Percentiles rank a stretch among this genome's conserved stretches.
These are phyloP conservation scores for Tetracladium maxilliforme DNA, from an alignment of 2,329 filamentous ascomycete species.

Conservation along the genomic window DNA sequence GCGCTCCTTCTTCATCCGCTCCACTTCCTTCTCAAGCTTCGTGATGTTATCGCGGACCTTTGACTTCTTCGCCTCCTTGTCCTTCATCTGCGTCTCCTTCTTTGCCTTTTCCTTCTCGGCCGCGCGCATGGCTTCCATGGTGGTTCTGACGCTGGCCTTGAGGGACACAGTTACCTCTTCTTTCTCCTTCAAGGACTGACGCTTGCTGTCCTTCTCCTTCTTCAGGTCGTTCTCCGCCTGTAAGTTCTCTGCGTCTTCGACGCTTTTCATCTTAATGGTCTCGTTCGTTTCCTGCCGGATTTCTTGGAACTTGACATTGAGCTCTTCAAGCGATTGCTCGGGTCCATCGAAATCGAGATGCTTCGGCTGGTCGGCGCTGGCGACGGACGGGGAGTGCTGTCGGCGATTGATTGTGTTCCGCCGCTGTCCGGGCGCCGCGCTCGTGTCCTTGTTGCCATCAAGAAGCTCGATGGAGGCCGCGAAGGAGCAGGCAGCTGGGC, in stretches of 20 bases:
- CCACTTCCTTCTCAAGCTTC: constrained; percentile 51
- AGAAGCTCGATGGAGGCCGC: constrained; percentile 36
- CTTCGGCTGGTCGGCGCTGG: constrained; percentile 25
- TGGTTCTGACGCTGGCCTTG: constrained; percentile 63
- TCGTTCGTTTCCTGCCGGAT: constrained; percentile 78
- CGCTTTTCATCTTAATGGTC: constrained; percentile 49
- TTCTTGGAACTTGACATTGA: constrained; percentile 68
- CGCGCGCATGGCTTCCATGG: constrained; percentile 68
- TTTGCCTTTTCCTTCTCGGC: constrained; percentile 67
- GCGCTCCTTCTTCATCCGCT: constrained; percentile 41
- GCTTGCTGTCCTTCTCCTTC: constrained; percentile 67
- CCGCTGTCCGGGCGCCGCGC: constrained; percentile 35
- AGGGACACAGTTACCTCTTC: constrained; percentile 80
- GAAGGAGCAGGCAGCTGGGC: too few species aligned
- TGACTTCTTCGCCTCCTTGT: constrained; percentile 52
- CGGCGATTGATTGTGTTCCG: constrained; percentile 54
- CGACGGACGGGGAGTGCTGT: constrained; percentile 59
- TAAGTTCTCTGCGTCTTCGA: constrained; percentile 58
- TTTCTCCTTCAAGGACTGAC: constrained; percentile 68
- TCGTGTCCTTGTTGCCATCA: constrained; percentile 25
- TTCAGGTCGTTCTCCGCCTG: constrained; percentile 52
- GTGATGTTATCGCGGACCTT: constrained; percentile 57
- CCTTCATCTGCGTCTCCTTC: constrained; percentile 56
- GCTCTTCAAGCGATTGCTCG: constrained; percentile 55
- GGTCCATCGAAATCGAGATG: constrained; percentile 33